Evolutionary conservation across 352 stramenopile genomes (phyloP), one percentile per base, ranked within the genome.

Genomic region (Halophytophthora batemanensis): DNA sequence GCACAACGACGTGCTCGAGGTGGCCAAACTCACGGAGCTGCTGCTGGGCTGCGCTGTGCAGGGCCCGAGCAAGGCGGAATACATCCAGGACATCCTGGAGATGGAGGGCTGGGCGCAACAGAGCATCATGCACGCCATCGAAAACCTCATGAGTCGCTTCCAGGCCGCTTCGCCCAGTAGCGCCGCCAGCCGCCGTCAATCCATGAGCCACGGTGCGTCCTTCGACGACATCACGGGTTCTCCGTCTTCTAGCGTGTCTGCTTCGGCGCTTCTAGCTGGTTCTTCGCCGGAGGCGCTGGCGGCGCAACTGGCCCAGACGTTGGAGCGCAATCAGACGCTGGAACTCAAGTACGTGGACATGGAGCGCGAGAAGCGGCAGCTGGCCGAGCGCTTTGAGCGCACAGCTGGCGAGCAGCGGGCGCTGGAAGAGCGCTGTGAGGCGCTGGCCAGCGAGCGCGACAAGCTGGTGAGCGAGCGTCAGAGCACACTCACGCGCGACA

Each of bases 71-170:
- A 83, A 86, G 28, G 87, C 81, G 17, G 81, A 88, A 50, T 94
- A 91, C 61, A 90, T 94, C 55, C 76, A 89, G 54, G 69, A 75
- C 47, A 94, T 94, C 62, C 82, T 94, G 74, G 66, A 83, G 53
- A 87, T 94, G 76, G 74, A 82, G 19, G 61, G 78, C 28, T 80
- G 73, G 2, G 81, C 85, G 60, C 83, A 94, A 53, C 77, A 77
- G 23, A 89, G 78, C 50, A 69, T 93, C 48, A 93, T 93, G 83
- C 77, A 86, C 61, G 67, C 83, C 25, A 91, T 93, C 45, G 83
- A 93, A 53, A 83, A 82, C 37, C 68, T 93, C 45, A 90, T 91
- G 81, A 77, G 79, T 36, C 81, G 81, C 37, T 87, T 89, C 57
- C 77, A 88, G 33, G 51, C 81, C 21, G 53, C 64, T 8, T 91